Conservation (phyloP, 225 moss, liverwort and hornwort genomes). For the Sphagnum tenellum region DNA sequence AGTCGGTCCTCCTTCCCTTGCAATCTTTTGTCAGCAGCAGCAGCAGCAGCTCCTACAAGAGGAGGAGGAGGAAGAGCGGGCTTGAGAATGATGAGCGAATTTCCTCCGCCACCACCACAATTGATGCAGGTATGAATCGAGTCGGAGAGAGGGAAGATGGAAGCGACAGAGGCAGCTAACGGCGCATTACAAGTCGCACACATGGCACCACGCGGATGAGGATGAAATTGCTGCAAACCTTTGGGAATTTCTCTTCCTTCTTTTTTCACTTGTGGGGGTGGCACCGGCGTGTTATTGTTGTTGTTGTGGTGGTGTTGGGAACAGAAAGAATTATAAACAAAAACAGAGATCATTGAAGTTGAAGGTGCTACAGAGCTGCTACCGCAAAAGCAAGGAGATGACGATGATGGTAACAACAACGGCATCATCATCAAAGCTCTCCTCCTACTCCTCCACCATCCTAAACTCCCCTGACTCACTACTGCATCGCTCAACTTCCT, state of each 20-base stretch:
- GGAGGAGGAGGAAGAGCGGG: constrained; percentile 2
- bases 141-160: constrained; percentile 43
- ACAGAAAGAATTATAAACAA: constrained; percentile 34
- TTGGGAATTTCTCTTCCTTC: constrained; percentile 22
- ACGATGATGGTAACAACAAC: neutral
- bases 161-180: constrained; percentile 38
- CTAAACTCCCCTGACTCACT: constrained; percentile 24
- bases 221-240: constrained; percentile 24
- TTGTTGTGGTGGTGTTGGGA: constrained; percentile 10
- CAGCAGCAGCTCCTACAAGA: constrained; percentile 17
- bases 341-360: constrained; percentile 11
- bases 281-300: constrained; percentile 17
- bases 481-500: constrained; percentile 55
- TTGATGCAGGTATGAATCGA: constrained; percentile 38
- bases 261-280: constrained; percentile 23
- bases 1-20: constrained; percentile 67
- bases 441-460: constrained; percentile 19
- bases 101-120: constrained; percentile 28
- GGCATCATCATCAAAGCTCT: constrained; percentile 19
- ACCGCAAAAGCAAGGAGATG: constrained; percentile 20
- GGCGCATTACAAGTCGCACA: constrained; percentile 37
- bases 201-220: constrained; percentile 7
- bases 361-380: constrained; percentile 16
- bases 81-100: constrained; percentile 28
- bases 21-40: constrained; percentile 38